Evolutionary conservation across 2,329 filamentous ascomycete genomes (phyloP), one percentile per base, ranked within the genome.

Genomic region (Xylaria sp.): DNA sequence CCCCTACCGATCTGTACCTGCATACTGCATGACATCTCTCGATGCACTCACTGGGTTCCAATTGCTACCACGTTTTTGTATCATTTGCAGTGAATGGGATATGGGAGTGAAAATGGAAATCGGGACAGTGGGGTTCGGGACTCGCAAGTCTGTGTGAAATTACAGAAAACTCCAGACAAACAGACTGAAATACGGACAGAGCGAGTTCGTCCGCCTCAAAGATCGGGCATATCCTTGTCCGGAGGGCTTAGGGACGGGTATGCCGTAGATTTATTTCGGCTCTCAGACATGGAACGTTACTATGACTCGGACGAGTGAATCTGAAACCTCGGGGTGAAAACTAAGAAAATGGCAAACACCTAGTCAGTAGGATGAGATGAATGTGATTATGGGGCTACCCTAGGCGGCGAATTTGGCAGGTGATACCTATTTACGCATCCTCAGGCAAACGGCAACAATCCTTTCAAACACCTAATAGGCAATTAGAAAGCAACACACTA

Each of bases 351-450:
- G 54, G 12, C 18, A 46, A 18, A 39, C 39, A 28, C 18, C 48
- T 12, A 32, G 37, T 13, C 34, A 12, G 58, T 7, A 60, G 58
- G 58, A 63, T 61, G 57, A 20, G 2, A 44, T 48, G 44, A 55
- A 41, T 48, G 41, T n/a, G 39, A 46, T n/a, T 23, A 56, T 50
- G 59, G 63, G 32, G 50, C 9, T 18, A n/a, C 23, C 18, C 44
- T 15, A 46, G 41, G 59, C 56, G n/a, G 60, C 59, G 51, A 60
- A 61, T 48, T 15, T 34, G 61, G 68, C 50, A 70, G 65, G 68
- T 70, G 65, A 68, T 52, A 62, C 56, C 28, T 51, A 32, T 61
- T 39, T 41, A 37, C 57, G 32, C 46, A 52, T 23, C 25, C 34
- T 51, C 28, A 32, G 13, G 6, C 46, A 37, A 28, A 69, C 34